Percentiles rank a stretch among this genome's conserved stretches.
Conservation (phyloP, 345 rosid species). For the Mangifera indica region DNA sequence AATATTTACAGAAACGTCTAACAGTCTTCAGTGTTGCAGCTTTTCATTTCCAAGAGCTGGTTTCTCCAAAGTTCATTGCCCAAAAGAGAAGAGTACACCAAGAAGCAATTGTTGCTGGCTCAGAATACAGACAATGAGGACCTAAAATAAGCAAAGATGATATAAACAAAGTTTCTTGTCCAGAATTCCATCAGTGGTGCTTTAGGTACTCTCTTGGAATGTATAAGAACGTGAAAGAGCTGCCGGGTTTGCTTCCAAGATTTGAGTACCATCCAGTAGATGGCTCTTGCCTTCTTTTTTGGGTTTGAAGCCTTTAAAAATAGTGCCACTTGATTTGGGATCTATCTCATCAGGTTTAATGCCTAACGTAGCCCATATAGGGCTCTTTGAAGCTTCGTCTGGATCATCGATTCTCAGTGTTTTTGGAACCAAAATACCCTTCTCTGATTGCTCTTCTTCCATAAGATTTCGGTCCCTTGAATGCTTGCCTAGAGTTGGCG, state of each 20-base stretch:
- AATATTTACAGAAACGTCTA: slow-evolving; percentile 34
- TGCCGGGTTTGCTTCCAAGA: slow-evolving; percentile 65
- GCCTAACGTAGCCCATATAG: slow-evolving; percentile 45
- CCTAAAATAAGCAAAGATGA: slow-evolving; percentile 11
- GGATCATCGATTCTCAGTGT: slow-evolving; percentile 48
- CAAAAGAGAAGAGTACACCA: neutral
- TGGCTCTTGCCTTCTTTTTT: slow-evolving; percentile 32
- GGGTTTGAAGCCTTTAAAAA: slow-evolving; percentile 36
- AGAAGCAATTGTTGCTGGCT: neutral
- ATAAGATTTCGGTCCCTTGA: slow-evolving; percentile 44
- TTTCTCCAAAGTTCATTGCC: neutral
- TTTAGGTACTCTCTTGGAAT: slow-evolving; percentile 58
- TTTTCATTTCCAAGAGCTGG: slow-evolving; percentile 1
- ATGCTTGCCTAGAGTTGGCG: slow-evolving; percentile 66
- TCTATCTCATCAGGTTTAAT: slow-evolving; percentile 34
- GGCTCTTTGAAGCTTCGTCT: slow-evolving; percentile 48
- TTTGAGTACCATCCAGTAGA: slow-evolving; percentile 29
- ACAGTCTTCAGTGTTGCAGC: slow-evolving; percentile 7
- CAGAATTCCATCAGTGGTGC: slow-evolving; percentile 6
- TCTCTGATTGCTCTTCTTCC: slow-evolving; percentile 45
- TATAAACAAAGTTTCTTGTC: neutral
- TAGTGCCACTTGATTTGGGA: slow-evolving; percentile 25
- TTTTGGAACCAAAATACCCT: slow-evolving; percentile 46
- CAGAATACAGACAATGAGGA: slow-evolving; percentile 1
- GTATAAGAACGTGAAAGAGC: slow-evolving; percentile 59